phyloP scores from a whole-genome alignment of 257 asterid species.

The Coffea canephora region DNA sequence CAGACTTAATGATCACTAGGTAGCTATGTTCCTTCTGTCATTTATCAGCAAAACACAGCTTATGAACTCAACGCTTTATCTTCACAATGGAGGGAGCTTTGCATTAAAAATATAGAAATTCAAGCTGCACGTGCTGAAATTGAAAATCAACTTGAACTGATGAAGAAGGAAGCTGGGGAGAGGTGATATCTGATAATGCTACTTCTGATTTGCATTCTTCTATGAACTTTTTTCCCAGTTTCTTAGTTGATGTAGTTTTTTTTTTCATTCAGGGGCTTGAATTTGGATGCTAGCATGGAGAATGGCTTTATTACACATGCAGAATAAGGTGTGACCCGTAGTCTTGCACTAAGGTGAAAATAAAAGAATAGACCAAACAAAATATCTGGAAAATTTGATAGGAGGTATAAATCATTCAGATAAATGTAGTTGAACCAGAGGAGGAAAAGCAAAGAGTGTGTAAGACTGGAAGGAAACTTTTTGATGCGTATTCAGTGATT shows the following conservation, averaged over 20 bases:
- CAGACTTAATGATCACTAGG: neutral
- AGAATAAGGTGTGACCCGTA: slow-evolving; percentile 20
- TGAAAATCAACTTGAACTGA: slow-evolving; percentile 52
- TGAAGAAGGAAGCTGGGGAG: slow-evolving; percentile 57
- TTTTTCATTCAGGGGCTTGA: slow-evolving; percentile 55
- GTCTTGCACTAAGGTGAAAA: neutral
- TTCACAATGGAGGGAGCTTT: slow-evolving; percentile 91
- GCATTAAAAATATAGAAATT: slow-evolving; percentile 82
- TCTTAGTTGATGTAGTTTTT: slow-evolving; percentile 14
- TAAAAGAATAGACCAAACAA: neutral
- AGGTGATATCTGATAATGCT: slow-evolving; percentile 42
- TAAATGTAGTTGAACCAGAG: neutral
- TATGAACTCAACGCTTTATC: slow-evolving; percentile 87
- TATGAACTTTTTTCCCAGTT: neutral
- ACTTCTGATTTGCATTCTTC: neutral
- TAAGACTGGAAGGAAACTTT: neutral
- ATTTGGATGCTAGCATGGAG: slow-evolving; percentile 52
- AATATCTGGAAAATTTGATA: neutral
- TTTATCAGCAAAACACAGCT: slow-evolving; percentile 88
- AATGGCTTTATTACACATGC: slow-evolving; percentile 37
- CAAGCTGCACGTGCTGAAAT: slow-evolving; percentile 74
- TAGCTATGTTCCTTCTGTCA: slow-evolving; percentile 10
- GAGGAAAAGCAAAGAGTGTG: neutral
- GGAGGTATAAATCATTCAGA: neutral
- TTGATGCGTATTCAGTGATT: neutral